Percentiles rank a stretch among this genome's conserved stretches.
Conservation (phyloP, 2,329 filamentous ascomycete species). For the Penicillium sclerotigenum region DNA sequence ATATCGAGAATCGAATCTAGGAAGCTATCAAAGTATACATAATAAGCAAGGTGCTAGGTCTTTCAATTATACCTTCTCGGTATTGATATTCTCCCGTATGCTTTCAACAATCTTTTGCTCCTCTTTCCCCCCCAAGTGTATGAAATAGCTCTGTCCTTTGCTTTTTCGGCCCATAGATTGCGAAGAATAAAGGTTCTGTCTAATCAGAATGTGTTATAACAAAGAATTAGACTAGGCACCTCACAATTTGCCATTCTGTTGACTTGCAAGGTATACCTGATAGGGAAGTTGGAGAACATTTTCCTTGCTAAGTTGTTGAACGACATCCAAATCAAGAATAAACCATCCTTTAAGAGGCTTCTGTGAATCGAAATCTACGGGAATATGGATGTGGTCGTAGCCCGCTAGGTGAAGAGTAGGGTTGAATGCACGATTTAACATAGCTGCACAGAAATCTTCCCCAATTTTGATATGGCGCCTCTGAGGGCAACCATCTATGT, state of each 20-base stretch:
- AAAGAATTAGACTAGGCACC: background rate
- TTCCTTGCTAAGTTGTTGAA: slow-evolving; percentile 4
- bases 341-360: slow-evolving; percentile 20
- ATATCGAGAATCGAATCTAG: too few species aligned
- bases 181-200: background rate
- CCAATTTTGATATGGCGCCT: slow-evolving; percentile 18
- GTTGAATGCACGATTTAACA: slow-evolving; percentile 15
- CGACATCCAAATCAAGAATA: slow-evolving; percentile 19
- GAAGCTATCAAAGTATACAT: too few species aligned
- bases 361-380: slow-evolving; percentile 17
- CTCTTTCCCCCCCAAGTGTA: too few species aligned
- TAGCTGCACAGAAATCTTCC: slow-evolving; percentile 9
- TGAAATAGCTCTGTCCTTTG: too few species aligned
- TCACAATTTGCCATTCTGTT: slow-evolving; percentile 18
- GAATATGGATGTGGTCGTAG: slow-evolving; percentile 23
- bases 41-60: too few species aligned
- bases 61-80: too few species aligned
- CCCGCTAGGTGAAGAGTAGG: slow-evolving; percentile 10
- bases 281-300: slow-evolving; percentile 17
- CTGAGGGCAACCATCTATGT: slow-evolving; percentile 19
- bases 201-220: background rate
- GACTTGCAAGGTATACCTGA: slow-evolving; percentile 20
- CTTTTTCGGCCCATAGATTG: too few species aligned
- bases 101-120: too few species aligned
- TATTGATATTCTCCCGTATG: too few species aligned